Conservation (phyloP, 495 filamentous ascomycete species). For the Monascus purpureus region DNA sequence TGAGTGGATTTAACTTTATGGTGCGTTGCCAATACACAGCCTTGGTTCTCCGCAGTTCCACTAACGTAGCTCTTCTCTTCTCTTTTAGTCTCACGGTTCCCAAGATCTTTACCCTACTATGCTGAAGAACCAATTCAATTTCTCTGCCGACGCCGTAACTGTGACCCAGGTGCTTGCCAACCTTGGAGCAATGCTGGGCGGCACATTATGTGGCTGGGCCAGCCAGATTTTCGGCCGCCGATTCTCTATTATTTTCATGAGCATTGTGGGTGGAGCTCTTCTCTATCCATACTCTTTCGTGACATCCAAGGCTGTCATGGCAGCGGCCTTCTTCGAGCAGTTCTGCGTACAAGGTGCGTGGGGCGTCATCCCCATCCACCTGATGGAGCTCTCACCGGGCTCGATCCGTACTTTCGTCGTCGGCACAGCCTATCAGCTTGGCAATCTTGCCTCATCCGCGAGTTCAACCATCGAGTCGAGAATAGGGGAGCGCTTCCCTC, state of each 20-base stretch:
- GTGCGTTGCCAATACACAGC: slow-evolving; percentile 13
- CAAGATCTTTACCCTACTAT: slow-evolving; percentile 88
- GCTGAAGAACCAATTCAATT: slow-evolving; percentile 62
- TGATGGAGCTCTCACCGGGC: slow-evolving; percentile 77
- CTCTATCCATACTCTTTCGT: slow-evolving; percentile 74
- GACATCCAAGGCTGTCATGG: slow-evolving; percentile 46
- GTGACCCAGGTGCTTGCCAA: slow-evolving; percentile 79
- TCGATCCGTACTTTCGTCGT: slow-evolving; percentile 75
- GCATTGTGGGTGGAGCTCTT: slow-evolving; percentile 60
- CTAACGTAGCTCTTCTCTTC: slow-evolving; percentile 2
- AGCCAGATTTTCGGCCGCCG: slow-evolving; percentile 74
- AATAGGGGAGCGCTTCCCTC: slow-evolving; percentile 66
- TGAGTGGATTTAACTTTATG: slow-evolving; percentile 92
- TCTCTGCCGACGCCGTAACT: slow-evolving; percentile 56
- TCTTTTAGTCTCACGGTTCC: slow-evolving; percentile 59
- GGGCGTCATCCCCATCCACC: slow-evolving; percentile 73
- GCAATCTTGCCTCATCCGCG: slow-evolving; percentile 69
- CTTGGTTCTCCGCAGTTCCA: background rate
- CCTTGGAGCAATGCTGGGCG: slow-evolving; percentile 64
- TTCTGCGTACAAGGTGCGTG: slow-evolving; percentile 82
- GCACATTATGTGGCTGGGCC: slow-evolving; percentile 62
- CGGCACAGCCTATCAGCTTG: slow-evolving; percentile 72
- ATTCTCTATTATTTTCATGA: slow-evolving; percentile 66
- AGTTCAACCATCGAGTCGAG: slow-evolving; percentile 74
- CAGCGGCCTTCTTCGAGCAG: slow-evolving; percentile 82